These are phyloP conservation scores for Capniomyces stellatus DNA, from an alignment of 371 early-diverging fungal species.

Conservation along the genomic window DNA sequence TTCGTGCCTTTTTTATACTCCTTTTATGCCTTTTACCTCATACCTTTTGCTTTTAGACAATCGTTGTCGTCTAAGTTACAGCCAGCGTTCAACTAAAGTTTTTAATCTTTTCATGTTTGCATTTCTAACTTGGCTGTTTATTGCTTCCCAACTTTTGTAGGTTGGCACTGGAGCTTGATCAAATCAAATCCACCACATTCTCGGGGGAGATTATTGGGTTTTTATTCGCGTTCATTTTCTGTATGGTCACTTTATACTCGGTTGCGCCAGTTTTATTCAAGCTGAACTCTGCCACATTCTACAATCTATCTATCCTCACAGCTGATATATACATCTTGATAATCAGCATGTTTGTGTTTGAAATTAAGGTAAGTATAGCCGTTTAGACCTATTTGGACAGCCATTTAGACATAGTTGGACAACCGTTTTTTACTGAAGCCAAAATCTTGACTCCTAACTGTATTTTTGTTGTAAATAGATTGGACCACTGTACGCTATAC, in stretches of 20 bases:
- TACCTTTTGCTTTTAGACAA: no score
- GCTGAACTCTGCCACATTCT: constrained; percentile 46
- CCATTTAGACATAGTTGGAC: no score
- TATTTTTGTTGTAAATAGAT: constrained; percentile 9
- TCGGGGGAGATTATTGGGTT: constrained; percentile 29
- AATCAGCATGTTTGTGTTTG: constrained; percentile 45
- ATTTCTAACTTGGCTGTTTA: no score
- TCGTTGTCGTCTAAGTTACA: no score
- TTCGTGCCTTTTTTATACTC: no score
- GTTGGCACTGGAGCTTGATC: constrained; percentile 36
- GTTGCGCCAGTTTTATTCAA: constrained; percentile 47
- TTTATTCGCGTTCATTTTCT: constrained; percentile 37
- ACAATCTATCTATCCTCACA: constrained; percentile 55
- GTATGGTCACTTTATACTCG: constrained; percentile 47
- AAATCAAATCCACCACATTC: constrained; percentile 25
- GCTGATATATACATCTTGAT: constrained; percentile 57
- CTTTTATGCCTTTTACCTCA: no score
- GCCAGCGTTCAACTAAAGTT: no score
- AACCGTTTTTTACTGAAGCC: no score
- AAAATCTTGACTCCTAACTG: not conserved
- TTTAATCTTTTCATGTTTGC: no score
- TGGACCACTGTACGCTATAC: constrained; percentile 37
- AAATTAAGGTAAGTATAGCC: constrained; percentile 21
- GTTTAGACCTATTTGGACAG: no score
- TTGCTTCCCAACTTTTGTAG: no score